Evolutionary conservation across 345 rosid genomes (phyloP).

Genomic region (Dimocarpus longan): DNA sequence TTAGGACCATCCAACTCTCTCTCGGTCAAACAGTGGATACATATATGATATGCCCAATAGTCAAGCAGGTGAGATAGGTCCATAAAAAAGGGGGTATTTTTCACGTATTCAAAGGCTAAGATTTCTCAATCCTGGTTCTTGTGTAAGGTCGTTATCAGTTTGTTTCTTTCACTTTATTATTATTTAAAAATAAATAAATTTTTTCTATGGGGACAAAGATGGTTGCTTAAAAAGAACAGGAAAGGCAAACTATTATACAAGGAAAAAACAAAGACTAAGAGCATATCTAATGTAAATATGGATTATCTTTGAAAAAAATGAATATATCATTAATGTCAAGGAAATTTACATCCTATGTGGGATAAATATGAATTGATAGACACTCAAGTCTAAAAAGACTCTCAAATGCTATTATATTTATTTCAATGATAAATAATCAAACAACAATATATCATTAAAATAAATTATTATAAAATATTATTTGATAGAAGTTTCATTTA

Average conservation of each 20-base stretch:
- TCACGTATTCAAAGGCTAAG: conserved; percentile 21
- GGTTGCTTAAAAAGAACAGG: conserved; percentile 9
- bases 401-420: too few species aligned
- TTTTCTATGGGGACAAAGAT: conserved; percentile 21
- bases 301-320: too few species aligned
- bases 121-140: conserved; percentile 28
- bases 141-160: conserved; percentile 34
- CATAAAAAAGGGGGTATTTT: conserved; percentile 26
- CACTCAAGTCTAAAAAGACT: too few species aligned
- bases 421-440: too few species aligned
- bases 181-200: neutral
- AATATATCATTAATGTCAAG: too few species aligned
- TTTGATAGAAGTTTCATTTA: too few species aligned
- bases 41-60: conserved; percentile 32
- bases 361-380: too few species aligned
- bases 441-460: too few species aligned
- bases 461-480: too few species aligned
- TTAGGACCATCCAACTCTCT: conserved; percentile 39
- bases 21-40: conserved; percentile 38
- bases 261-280: conserved; percentile 36
- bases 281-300: too few species aligned
- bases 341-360: too few species aligned
- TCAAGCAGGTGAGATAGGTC: conserved; percentile 40
- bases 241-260: conserved; percentile 1
- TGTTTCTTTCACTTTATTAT: conserved; percentile 9